These are phyloP conservation scores for Pontederia paniculata DNA, from an alignment of 176 grass and related monocot genomes.

Conservation along the genomic window DNA sequence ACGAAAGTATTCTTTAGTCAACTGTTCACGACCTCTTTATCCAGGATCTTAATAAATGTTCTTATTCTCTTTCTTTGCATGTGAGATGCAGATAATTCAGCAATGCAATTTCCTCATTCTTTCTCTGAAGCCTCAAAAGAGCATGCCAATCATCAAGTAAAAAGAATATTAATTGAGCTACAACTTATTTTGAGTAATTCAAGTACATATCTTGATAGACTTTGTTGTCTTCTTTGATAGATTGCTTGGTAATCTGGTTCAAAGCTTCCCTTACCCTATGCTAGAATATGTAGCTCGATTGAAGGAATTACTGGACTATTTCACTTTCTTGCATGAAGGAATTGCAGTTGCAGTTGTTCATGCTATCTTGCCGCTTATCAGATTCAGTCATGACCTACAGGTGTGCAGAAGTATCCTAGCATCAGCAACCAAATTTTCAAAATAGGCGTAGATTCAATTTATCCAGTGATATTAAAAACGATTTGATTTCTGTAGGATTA, in stretches of 20 bases:
- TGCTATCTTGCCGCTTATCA: slow-evolving; percentile 71
- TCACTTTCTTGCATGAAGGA: slow-evolving; percentile 64
- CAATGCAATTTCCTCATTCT: slow-evolving; percentile 71
- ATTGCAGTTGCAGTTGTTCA: slow-evolving; percentile 47
- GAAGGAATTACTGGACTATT: slow-evolving; percentile 84
- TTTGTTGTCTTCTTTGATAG: slow-evolving; percentile 20
- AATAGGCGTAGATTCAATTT: too few species aligned
- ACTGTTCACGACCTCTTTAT: background rate
- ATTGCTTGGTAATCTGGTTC: slow-evolving; percentile 51
- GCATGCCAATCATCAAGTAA: slow-evolving; percentile 46
- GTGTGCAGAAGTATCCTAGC: slow-evolving; percentile 26
- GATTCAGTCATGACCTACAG: slow-evolving; percentile 58
- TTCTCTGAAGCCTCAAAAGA: slow-evolving; percentile 65
- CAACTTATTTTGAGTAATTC: background rate
- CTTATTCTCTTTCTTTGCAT: background rate
- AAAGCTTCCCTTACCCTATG: slow-evolving; percentile 49
- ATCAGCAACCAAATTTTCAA: background rate
- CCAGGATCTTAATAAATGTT: background rate
- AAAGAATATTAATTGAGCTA: background rate
- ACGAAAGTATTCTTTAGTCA: background rate
- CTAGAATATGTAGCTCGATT: slow-evolving; percentile 54
- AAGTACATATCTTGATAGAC: background rate
- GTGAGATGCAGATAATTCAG: slow-evolving; percentile 40
- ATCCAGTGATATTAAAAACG: background rate
- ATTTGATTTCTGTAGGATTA: slow-evolving; percentile 53